Base-by-base conservation (phyloP, 108 stramenopile species). In the Nitzschia sp. region DNA sequence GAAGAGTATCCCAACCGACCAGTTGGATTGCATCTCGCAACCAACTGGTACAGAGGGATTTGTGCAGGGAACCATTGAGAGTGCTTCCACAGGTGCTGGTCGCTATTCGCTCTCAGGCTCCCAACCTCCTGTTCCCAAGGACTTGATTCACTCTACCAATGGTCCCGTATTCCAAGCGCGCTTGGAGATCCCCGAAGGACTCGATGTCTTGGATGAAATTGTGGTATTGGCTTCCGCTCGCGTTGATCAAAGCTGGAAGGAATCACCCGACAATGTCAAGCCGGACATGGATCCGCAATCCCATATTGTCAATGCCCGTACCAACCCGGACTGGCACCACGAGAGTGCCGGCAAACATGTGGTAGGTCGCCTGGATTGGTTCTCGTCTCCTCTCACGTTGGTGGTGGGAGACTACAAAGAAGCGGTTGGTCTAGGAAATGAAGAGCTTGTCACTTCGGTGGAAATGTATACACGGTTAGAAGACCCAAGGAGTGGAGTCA, bases 271-370 rank as follows among this genome's bases (percentile, higher is more conserved):
- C 25, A 75, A 79, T 51, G 40, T 72, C 17, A 44, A 21, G 39
- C 72, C 78, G 6, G 2, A 51, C 15, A 42, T 80, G n/a, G 75
- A 64, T 8, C 89, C 94, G 0, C 87, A 95, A 73, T 87, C 86
- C 43, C 94, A 95, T 71, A 56, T 95, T 21, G 94, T 93, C 48
- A 97, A 97, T 72, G 93, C 90, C 42, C 77, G 96, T 51, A 95
- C 94, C 6, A 88, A 95, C 67, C 69, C 88, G 0, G 75, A 85
- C 8, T 97, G 94, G 91, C 74, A 63, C 20, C 71, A 83, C 63
- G 60, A 81, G 41, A 77, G 72, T 55, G 75, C 61, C 46, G 87
- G 79, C 11, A 92, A 89, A 44, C 48, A 78, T 26, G 80, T 95
- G 19, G 55, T 81, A 51, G 96, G 96, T 8, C 78, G 89, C 25